Conservation (phyloP, 2,329 filamentous ascomycete genomes). For the Penicillium hordei region DNA sequence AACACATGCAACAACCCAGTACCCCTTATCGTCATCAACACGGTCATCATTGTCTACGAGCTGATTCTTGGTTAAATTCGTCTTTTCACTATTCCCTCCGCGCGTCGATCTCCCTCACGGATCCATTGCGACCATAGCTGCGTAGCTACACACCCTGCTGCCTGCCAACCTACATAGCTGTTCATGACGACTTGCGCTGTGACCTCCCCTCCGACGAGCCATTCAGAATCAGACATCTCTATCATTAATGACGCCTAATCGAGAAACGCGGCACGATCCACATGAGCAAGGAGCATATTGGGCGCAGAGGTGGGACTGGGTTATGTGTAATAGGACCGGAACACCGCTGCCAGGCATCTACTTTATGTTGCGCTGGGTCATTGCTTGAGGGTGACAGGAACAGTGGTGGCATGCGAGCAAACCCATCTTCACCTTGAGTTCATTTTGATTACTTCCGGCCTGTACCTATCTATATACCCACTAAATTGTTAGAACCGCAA, state of each 20-base stretch:
- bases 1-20: slow-evolving; percentile 51
- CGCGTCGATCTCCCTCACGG: not conserved
- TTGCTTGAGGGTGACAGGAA: not conserved
- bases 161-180: not conserved
- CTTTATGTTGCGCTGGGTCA: not conserved
- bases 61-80: slow-evolving; percentile 67
- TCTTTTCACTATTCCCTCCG: not conserved
- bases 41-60: slow-evolving; percentile 79
- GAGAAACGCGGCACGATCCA: not conserved
- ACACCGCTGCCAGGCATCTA: not conserved
- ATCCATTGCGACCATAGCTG: not conserved
- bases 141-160: not conserved
- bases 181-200: not conserved
- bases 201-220: not conserved
- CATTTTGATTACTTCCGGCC: not conserved
- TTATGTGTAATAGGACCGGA: not conserved
- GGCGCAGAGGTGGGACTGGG: not conserved
- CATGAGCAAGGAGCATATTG: not conserved
- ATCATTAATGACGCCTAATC: not conserved
- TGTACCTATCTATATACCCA: not conserved
- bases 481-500: not conserved
- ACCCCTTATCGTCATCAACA: slow-evolving; percentile 81
- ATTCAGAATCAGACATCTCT: not conserved
- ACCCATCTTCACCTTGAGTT: not conserved
- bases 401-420: not conserved